Evolutionary conservation across 2,329 filamentous ascomycete genomes (phyloP).

Genomic region (Zymoseptoria passerinii): DNA sequence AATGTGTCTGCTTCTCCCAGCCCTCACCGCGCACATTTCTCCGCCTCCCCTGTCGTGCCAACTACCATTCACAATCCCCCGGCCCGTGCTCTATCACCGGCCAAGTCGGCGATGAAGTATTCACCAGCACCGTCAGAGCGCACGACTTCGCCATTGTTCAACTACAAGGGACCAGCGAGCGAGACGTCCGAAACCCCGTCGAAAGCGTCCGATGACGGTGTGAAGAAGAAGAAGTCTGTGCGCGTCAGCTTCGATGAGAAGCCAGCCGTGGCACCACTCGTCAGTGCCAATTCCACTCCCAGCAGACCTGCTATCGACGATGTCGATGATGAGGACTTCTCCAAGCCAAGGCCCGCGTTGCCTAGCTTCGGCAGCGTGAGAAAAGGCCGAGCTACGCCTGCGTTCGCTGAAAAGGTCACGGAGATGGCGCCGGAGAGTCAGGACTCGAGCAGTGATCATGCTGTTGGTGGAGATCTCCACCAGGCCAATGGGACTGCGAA

Average conservation of each 20-base stretch:
- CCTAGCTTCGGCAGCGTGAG: constrained; percentile 65
- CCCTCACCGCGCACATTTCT: constrained; percentile 62
- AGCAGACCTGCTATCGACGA: constrained; percentile 26
- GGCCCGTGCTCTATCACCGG: constrained; percentile 62
- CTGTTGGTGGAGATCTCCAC: constrained; percentile 47
- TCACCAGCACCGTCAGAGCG: constrained; percentile 46
- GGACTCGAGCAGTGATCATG: constrained; percentile 53
- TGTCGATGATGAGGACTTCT: constrained; percentile 52
- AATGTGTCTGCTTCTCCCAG: constrained; percentile 40
- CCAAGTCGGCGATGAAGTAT: constrained; percentile 68
- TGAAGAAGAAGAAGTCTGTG: constrained; percentile 54
- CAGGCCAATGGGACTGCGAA: constrained; percentile 55
- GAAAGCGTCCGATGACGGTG: constrained; percentile 27
- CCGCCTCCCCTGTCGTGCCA: constrained; percentile 47
- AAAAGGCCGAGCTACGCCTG: constrained; percentile 32
- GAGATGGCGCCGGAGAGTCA: constrained; percentile 35
- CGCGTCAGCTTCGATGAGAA: constrained; percentile 71
- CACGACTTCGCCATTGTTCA: constrained; percentile 38
- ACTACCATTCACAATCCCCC: constrained; percentile 60
- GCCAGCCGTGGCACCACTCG: constrained; percentile 27
- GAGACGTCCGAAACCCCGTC: constrained; percentile 52
- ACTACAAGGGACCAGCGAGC: constrained; percentile 42
- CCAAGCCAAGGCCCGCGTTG: constrained; percentile 66
- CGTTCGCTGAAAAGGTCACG: constrained; percentile 46
- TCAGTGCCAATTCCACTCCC: constrained; percentile 41